Evolutionary conservation across 179 eudicot species (phyloP).

Genomic region (Drosera spatulata): DNA sequence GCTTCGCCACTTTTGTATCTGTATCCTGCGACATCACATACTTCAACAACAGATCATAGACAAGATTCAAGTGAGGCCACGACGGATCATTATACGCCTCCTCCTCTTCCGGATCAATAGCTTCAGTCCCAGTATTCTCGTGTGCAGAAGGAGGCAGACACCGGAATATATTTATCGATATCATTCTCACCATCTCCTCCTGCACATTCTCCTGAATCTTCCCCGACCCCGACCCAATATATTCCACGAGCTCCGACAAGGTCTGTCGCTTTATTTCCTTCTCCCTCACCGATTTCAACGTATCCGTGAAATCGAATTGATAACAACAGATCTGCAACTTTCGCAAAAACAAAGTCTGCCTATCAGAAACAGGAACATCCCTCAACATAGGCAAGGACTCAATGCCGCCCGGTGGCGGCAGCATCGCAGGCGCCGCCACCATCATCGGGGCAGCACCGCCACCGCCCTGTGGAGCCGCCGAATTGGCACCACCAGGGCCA

Average conservation of each 20-base stretch:
- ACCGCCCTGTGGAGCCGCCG: conserved; percentile 12
- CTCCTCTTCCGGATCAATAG: conserved; percentile 54
- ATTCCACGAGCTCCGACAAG: conserved; percentile 45
- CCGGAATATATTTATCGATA: conserved; percentile 51
- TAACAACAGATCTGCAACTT: conserved; percentile 52
- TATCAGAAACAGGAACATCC: conserved; percentile 39
- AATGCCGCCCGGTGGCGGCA: conserved; percentile 23
- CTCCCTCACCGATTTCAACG: conserved; percentile 42
- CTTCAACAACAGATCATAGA: conserved; percentile 56
- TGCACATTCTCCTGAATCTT: conserved; percentile 48
- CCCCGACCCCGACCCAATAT: conserved; percentile 39
- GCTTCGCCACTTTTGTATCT: conserved; percentile 56
- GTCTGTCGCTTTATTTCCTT: conserved; percentile 62
- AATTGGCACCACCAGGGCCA: conserved; percentile 19
- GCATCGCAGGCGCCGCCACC: conserved; percentile 5
- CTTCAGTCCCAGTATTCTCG: conserved; percentile 51
- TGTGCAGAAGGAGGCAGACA: conserved; percentile 43
- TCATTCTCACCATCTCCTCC: conserved; percentile 55
- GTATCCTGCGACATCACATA: conserved; percentile 55
- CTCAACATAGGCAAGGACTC: conserved; percentile 48
- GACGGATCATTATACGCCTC: conserved; percentile 55
- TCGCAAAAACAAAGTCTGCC: conserved; percentile 34
- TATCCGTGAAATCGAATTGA: conserved; percentile 44
- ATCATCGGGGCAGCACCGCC: conserved; percentile 3
- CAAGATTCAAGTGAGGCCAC: conserved; percentile 65